A percentile compares a stretch with the other conserved stretches of the same genome.
Conservation (phyloP, 1,284 basidiomycete species). For the Tetrapyrgos nigripes region DNA sequence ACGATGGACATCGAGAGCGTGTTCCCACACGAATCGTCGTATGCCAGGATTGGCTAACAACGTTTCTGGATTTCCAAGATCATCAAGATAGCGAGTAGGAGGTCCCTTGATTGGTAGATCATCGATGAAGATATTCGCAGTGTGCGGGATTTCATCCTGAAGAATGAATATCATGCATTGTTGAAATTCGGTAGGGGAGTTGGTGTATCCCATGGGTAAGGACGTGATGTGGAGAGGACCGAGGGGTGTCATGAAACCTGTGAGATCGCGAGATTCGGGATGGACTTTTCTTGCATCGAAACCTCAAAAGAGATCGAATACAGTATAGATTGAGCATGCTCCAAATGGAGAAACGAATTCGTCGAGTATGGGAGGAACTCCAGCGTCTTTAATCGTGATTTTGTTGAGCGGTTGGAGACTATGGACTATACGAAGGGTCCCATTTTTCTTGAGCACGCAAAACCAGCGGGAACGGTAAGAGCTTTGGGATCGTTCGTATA, state of each 20-base stretch:
- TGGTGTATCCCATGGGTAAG: slow-evolving; percentile 43
- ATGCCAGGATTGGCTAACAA: slow-evolving; percentile 38
- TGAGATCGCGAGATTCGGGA: slow-evolving; percentile 21
- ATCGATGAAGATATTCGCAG: slow-evolving; percentile 37
- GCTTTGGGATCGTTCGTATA: slow-evolving; percentile 36
- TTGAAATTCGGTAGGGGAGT: slow-evolving; percentile 42
- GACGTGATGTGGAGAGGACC: too few relatives aligned
- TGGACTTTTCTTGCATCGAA: slow-evolving; percentile 22
- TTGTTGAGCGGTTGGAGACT: slow-evolving; percentile 35
- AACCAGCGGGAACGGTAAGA: slow-evolving; percentile 49
- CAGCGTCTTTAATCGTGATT: slow-evolving; percentile 34
- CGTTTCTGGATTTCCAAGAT: slow-evolving; percentile 32
- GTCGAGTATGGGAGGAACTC: too few relatives aligned
- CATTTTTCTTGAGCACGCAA: slow-evolving; percentile 43
- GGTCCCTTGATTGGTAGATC: slow-evolving; percentile 40
- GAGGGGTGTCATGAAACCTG: too few relatives aligned
- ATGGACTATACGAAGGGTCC: slow-evolving; percentile 36
- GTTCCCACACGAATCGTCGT: too few relatives aligned
- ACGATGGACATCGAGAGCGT: too few relatives aligned
- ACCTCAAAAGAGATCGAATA: too few relatives aligned
- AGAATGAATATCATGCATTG: too few relatives aligned
- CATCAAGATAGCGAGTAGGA: slow-evolving; percentile 26
- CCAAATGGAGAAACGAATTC: too few relatives aligned
- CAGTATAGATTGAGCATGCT: too few relatives aligned
- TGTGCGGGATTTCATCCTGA: slow-evolving; percentile 36